Base-by-base conservation (phyloP, 2,329 filamentous ascomycete species). In the Penicillium polonicum region DNA sequence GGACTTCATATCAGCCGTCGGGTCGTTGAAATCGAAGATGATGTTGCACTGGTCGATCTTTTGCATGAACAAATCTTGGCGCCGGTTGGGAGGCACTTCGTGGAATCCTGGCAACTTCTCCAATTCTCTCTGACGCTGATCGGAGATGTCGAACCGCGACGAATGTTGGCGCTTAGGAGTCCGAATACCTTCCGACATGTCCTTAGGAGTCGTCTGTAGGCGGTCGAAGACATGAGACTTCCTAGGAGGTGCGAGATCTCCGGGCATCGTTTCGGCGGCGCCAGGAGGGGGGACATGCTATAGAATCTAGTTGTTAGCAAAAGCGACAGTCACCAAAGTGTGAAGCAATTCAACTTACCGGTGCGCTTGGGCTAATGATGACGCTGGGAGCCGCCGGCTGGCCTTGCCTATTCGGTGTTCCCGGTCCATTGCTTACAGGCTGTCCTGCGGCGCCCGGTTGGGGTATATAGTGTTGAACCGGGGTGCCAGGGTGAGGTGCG, bases 11-110 rank as follows among this genome's bases (percentile, higher is more conserved):
- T 99, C 94, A 66, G 89, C 92, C 65, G 91, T 96, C 48, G 93
- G 91, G 76, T 99, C 94, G 74, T 97, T 99, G 80, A 99, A 99
- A 79, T 99, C 94, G 73, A 99, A 99, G 70, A 99, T 99, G 80
- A 99, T 95, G 74, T 99, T 99, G 82, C 94, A 99, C 76, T 99
- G 94, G 70, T 97, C 94, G 68, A 99, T 94, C 83, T 99, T 99
- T 74, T 97, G 92, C 92, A 99, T 97, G 78, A 99, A 99, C 19
- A 99, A 85, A 68, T 97, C 93, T 78, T 97, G 92, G 61, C 94
- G 87, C 62, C 93, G 87, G 73, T 96, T 96, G 17, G 94, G 94
- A 12, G 93, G 90, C 27, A 97, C 94, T 77, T 99, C 94, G 71
- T 99, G 94, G 77, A 99, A 99, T 36, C 94, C 94, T 1, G 94